Conservation (phyloP, 1,284 basidiomycete genomes). For the Ceratobasidium sp. region DNA sequence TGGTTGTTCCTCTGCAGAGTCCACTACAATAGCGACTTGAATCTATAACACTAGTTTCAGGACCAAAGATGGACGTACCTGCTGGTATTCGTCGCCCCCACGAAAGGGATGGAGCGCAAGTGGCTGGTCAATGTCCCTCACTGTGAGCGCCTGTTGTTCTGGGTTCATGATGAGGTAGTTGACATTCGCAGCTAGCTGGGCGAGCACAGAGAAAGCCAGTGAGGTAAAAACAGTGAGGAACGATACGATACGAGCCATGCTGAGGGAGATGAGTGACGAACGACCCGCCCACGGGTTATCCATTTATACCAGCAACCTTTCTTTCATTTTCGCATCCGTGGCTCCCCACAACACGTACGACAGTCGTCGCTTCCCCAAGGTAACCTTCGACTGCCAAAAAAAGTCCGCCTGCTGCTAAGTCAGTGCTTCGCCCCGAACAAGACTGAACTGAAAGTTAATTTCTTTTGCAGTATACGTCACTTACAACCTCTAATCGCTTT, state of each 20-base stretch:
- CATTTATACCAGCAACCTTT: neutral
- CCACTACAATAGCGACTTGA: too few species aligned
- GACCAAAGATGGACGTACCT: too few species aligned
- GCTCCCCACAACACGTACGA: neutral
- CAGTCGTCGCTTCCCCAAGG: neutral
- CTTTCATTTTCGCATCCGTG: neutral
- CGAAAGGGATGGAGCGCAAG: neutral
- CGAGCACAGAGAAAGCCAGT: neutral
- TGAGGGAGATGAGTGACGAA: neutral
- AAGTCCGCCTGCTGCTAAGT: neutral
- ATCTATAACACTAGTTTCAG: too few species aligned
- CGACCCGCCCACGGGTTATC: neutral
- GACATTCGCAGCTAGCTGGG: neutral
- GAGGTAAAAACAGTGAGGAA: neutral
- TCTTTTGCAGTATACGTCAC: neutral
- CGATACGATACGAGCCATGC: neutral
- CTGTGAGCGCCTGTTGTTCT: neutral
- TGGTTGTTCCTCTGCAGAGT: too few species aligned
- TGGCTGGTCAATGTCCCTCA: neutral
- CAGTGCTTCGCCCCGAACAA: neutral
- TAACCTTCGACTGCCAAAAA: neutral
- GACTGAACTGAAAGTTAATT: neutral
- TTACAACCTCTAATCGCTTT: neutral
- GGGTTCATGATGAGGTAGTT: neutral
- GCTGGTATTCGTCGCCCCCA: too few species aligned